Base-by-base conservation (phyloP, 495 filamentous ascomycete species). In the Margaritispora aquatica region DNA sequence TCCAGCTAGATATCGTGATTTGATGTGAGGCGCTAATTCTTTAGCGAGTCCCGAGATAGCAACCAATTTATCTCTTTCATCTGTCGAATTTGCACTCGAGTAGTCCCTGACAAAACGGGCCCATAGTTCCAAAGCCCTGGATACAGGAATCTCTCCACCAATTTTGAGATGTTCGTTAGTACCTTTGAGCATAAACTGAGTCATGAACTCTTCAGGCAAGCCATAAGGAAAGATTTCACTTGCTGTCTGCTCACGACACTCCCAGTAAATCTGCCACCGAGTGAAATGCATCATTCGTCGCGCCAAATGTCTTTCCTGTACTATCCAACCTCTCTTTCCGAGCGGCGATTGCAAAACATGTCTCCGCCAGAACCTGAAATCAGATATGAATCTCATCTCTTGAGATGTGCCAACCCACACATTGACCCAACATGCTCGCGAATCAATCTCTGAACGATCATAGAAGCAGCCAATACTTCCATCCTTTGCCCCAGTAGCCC, bases 231-330 rank as follows among this genome's bases (percentile, higher is more conserved):
- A 51, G 1, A 20, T 54, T 46, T 59, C 57, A 52, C 74, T 77
- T 1, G 67, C 57, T 9, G 74, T 66, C 0, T 71, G 74, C 13
- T 61, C 50, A 0, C 75, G 74, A 56, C 76, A 79, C 46, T 77
- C 74, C 68, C 66, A 76, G 44, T 76, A 77, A 2, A 67, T 64
- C 50, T 77, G 72, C 8, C 49, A 68, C 7, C 63, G 65, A 0
- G 71, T 71, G 57, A 77, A 79, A 61, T 70, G 68, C n/a, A 79
- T 74, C 1, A 73, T 73, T 26, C 75, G 36, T 19, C 70, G 66
- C 2, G 75, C 70, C 21, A 78, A 49, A 0, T 66, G 73, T 7
- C 70, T 51, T 61, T 78, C 75, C 44, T 77, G 74, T 31, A 77
- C 47, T 0, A 77, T 70, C 75, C 75, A 78, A 0, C 68, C 75